Base-by-base conservation (phyloP, 805 yeast species). In the Candida ficus region DNA sequence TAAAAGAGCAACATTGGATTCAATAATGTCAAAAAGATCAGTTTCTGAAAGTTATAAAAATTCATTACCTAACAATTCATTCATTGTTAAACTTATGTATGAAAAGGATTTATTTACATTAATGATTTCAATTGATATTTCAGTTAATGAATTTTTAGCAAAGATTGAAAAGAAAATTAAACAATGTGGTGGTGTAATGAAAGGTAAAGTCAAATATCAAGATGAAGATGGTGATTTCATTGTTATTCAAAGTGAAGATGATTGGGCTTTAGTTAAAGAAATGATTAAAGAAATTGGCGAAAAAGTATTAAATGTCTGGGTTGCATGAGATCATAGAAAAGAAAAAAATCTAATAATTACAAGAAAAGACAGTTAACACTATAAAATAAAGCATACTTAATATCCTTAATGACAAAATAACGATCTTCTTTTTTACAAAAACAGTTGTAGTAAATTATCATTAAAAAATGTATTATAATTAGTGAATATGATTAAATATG, bases 171-270 rank as follows among this genome's bases (percentile, higher is more conserved):
- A 70, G 36, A 79, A 80, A 54, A 58, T 80, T 35, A 66, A 70
- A 33, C 72, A 75, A 38, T 69, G 78, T 40, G 83, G 81, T 19
- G 70, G 61, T 12, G 48, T 66, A 35, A 62, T 66, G 42, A 68
- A 63, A 18, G 63, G 75, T 29, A 74, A 83, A 53, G 70, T 93
- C 45, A 81, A 80, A 60, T 91, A 88, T 58, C 79, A 78, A 57
- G 99, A 93, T 61, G 99, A 93, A 62, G 99, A 93, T 58, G 96
- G 95, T 14, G 99, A 93, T 59, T 83, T 76, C 58, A 95, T 93
- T 32, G 79, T 84, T 35, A 77, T 91, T 62, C 84, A 80, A 49
- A 77, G 88, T 25, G 83, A 83, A 46, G 97, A 91, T 38, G 98
- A 91, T 58, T 84, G 96, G 86, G 64, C 61, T 22, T 78, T 90